phyloP scores from a whole-genome alignment of 2,329 filamentous ascomycete genomes.

The Colletotrichum sp. region DNA sequence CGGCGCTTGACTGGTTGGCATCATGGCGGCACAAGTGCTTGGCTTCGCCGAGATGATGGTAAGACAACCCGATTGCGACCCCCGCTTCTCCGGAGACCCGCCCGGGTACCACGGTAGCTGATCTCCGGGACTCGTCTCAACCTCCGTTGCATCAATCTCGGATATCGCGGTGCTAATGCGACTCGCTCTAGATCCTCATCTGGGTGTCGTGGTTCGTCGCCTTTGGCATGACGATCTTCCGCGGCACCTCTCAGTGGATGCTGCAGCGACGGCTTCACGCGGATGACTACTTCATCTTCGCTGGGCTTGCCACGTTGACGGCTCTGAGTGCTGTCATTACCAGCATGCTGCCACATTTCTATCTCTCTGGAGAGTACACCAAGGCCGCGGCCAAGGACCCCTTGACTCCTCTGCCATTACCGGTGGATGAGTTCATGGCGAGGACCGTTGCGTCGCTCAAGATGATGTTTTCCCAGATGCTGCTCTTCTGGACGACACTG shows the following conservation, averaged over 20 bases:
- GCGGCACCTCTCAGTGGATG: constrained; percentile 8
- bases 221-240: not conserved
- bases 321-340: not conserved
- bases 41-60: constrained; percentile 8
- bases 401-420: not conserved
- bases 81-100: not conserved
- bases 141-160: not conserved
- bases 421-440: not conserved
- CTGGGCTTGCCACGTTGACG: not conserved
- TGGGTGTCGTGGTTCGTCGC: constrained; percentile 2
- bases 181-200: not conserved
- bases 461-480: constrained; percentile 12
- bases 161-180: not conserved
- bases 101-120: not conserved
- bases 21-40: not conserved
- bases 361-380: constrained; percentile 8
- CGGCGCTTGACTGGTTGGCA: not conserved
- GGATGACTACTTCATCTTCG: constrained; percentile 8
- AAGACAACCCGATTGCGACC: not conserved
- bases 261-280: constrained; percentile 1
- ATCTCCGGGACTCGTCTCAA: not conserved
- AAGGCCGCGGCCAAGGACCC: constrained; percentile 1
- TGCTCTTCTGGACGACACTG: constrained; percentile 9
- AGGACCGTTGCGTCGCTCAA: not conserved
- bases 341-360: constrained; percentile 3